A percentile compares a stretch with the other conserved stretches of the same genome.
Conservation (phyloP, 495 filamentous ascomycete species). For the Chaetomium fimeti region DNA sequence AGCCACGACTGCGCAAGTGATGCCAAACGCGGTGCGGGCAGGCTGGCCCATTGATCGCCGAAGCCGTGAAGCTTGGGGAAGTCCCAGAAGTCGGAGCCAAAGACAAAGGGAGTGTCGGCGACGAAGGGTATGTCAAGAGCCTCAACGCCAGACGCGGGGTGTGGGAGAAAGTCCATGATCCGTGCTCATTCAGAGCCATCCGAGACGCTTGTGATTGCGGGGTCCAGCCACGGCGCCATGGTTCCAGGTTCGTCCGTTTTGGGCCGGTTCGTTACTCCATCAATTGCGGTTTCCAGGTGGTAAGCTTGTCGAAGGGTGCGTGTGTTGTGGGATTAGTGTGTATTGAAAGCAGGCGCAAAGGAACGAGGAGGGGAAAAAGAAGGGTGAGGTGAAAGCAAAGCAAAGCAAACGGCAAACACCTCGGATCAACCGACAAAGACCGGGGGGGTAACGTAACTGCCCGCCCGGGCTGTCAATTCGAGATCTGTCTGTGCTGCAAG, state of each 20-base stretch:
- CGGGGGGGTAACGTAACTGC: conserved; percentile 4
- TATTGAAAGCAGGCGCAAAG: neutral
- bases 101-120: conserved; percentile 28
- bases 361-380: neutral
- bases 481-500: too few relatives aligned
- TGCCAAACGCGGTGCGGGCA: conserved; percentile 27
- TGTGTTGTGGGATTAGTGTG: neutral
- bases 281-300: neutral
- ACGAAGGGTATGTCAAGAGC: conserved; percentile 30
- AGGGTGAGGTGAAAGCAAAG: neutral
- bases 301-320: too few relatives aligned
- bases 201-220: conserved; percentile 17
- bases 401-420: neutral
- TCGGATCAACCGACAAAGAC: neutral
- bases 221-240: conserved; percentile 23
- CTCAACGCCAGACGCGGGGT: conserved; percentile 27
- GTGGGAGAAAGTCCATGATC: conserved; percentile 32
- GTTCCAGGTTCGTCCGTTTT: neutral
- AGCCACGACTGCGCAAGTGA: conserved; percentile 32
- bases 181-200: conserved; percentile 8
- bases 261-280: neutral
- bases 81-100: conserved; percentile 31
- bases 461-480: too few relatives aligned
- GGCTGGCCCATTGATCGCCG: conserved; percentile 30
- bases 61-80: conserved; percentile 31